Evolutionary conservation across 2,329 filamentous ascomycete species (phyloP).

Genomic region (Ophiostoma pallidulum): DNA sequence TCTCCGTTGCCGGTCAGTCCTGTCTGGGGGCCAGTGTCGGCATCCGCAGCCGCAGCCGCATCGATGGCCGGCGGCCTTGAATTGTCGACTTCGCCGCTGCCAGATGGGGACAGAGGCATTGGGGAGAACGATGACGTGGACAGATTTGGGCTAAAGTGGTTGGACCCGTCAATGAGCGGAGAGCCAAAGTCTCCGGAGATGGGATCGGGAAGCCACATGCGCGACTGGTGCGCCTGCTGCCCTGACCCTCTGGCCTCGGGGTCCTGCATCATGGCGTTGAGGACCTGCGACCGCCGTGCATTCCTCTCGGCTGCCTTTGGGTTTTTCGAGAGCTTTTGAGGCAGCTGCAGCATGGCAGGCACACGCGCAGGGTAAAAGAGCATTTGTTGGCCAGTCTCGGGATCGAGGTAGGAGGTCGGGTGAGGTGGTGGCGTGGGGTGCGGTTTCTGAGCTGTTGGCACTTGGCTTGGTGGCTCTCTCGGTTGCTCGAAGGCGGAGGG

Average conservation of each 20-base stretch:
- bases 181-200: conserved; percentile 26
- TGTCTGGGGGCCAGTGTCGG: neutral
- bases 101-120: neutral
- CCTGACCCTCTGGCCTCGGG: conserved; percentile 16
- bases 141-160: neutral
- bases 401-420: conserved; percentile 52
- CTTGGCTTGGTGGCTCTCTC: neutral
- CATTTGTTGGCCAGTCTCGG: conserved; percentile 66
- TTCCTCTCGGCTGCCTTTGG: conserved; percentile 56
- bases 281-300: conserved; percentile 62
- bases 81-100: neutral
- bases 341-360: conserved; percentile 85
- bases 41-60: neutral
- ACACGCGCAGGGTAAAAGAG: conserved; percentile 93
- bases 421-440: conserved; percentile 22
- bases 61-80: neutral
- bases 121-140: neutral
- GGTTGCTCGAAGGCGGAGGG: neutral
- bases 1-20: neutral
- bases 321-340: conserved; percentile 72
- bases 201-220: conserved; percentile 40
- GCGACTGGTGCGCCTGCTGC: conserved; percentile 24
- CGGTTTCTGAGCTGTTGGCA: conserved; percentile 15
- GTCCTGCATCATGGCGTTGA: conserved; percentile 47
- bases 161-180: conserved; percentile 10